Evolutionary conservation across 768 basidiomycete genomes (phyloP).

Genomic region (Coprinellus micaceus): DNA sequence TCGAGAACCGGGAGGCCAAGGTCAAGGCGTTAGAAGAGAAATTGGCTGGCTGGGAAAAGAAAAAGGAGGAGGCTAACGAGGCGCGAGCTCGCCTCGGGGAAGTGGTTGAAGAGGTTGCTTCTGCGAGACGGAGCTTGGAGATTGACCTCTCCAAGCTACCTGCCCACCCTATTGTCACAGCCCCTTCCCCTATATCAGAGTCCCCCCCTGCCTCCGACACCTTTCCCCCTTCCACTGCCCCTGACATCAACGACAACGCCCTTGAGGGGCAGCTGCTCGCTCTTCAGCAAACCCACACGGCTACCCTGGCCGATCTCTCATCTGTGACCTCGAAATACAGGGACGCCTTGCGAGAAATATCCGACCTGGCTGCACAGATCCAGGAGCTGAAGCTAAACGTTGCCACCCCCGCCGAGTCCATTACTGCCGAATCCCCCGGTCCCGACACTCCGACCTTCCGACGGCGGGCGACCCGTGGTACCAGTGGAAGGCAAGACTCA

Average conservation of each 20-base stretch:
- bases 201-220: slow-evolving; percentile 7
- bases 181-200: slow-evolving; percentile 24
- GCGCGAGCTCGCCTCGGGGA: slow-evolving; percentile 62
- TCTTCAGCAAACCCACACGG: slow-evolving; percentile 79
- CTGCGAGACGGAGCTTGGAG: slow-evolving; percentile 66
- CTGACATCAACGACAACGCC: slow-evolving; percentile 27
- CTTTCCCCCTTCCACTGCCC: slow-evolving; percentile 14
- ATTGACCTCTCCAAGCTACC: slow-evolving; percentile 31
- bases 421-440: slow-evolving; percentile 34
- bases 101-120: slow-evolving; percentile 67
- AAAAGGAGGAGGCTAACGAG: slow-evolving; percentile 62
- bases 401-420: slow-evolving; percentile 32
- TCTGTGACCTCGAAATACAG: slow-evolving; percentile 79
- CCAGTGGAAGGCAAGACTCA: slow-evolving; percentile 46
- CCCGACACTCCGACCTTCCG: slow-evolving; percentile 38
- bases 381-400: slow-evolving; percentile 77
- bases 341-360: slow-evolving; percentile 86
- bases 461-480: slow-evolving; percentile 51
- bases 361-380: slow-evolving; percentile 88
- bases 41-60: slow-evolving; percentile 75
- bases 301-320: slow-evolving; percentile 76
- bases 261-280: slow-evolving; percentile 62
- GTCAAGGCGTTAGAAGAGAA: slow-evolving; percentile 74
- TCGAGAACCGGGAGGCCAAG: slow-evolving; percentile 77
- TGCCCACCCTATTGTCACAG: slow-evolving; percentile 23